phyloP scores from a whole-genome alignment of 2,329 filamentous ascomycete species.

The Monosporascus sp. region DNA sequence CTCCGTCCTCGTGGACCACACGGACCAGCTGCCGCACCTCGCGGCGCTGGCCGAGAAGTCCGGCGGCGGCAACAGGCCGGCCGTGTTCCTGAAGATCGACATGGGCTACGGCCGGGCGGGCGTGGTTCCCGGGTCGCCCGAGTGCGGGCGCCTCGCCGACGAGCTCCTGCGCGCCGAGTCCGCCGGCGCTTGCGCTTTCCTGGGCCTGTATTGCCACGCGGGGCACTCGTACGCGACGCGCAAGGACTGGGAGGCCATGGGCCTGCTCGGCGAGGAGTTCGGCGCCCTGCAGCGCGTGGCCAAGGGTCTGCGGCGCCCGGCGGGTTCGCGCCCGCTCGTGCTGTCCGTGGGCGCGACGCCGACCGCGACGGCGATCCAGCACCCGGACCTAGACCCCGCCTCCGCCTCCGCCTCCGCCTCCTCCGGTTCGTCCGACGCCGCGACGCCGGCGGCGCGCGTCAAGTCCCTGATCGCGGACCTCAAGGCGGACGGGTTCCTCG shows the following conservation, averaged over 20 bases:
- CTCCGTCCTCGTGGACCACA: slow-evolving; percentile 65
- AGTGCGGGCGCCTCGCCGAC: slow-evolving; percentile 41
- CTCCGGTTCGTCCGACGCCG: slow-evolving; percentile 20
- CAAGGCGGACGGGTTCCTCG: slow-evolving; percentile 33
- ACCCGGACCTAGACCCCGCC: slow-evolving; percentile 29
- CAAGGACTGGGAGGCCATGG: slow-evolving; percentile 49
- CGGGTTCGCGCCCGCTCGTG: slow-evolving; percentile 29
- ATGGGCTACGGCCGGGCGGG: slow-evolving; percentile 69
- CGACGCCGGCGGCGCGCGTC: slow-evolving; percentile 30
- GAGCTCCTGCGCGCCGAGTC: slow-evolving; percentile 37
- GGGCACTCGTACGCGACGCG: slow-evolving; percentile 64
- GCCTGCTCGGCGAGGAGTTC: slow-evolving; percentile 56
- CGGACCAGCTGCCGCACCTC: slow-evolving; percentile 47
- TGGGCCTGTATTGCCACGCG: slow-evolving; percentile 68
- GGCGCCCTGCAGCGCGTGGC: slow-evolving; percentile 44
- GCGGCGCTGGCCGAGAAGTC: slow-evolving; percentile 36
- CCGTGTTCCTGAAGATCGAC: slow-evolving; percentile 69
- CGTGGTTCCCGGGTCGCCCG: slow-evolving; percentile 43
- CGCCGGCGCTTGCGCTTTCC: slow-evolving; percentile 35
- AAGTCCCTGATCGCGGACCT: slow-evolving; percentile 33
- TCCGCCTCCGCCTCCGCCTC: slow-evolving; percentile 15
- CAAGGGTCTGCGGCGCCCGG: slow-evolving; percentile 24
- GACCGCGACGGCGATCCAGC: slow-evolving; percentile 62
- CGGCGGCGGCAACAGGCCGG: slow-evolving; percentile 40
- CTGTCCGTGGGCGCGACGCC: slow-evolving; percentile 74